Evolutionary conservation across 2,329 filamentous ascomycete species (phyloP).

Genomic region (Aspergillus latus): DNA sequence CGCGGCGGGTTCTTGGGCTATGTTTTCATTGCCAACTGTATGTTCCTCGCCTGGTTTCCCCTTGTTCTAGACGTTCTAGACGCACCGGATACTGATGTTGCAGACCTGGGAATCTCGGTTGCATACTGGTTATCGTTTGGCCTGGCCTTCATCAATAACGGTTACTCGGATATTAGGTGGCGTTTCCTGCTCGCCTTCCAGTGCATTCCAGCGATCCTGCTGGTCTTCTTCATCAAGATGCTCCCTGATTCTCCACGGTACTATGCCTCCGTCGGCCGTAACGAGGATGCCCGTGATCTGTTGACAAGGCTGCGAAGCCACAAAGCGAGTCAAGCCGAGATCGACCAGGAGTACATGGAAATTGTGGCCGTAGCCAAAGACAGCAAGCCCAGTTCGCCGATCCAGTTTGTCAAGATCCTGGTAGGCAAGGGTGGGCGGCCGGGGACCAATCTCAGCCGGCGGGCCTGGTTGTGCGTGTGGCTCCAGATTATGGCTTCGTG

Average conservation of each 20-base stretch:
- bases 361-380: conserved; percentile 36
- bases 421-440: conserved; percentile 33
- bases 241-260: conserved; percentile 36
- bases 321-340: conserved; percentile 24
- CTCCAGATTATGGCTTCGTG: conserved; percentile 49
- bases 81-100: background rate
- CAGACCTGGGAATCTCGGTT: conserved; percentile 49
- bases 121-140: conserved; percentile 41
- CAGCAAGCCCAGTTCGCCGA: conserved; percentile 36
- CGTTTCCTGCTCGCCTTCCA: conserved; percentile 38
- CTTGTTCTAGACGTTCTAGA: no score
- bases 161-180: conserved; percentile 38
- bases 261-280: conserved; percentile 35
- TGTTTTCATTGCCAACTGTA: conserved; percentile 54
- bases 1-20: conserved; percentile 51
- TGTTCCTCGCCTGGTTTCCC: background rate
- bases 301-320: conserved; percentile 41
- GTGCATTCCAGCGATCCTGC: conserved; percentile 32
- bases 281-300: conserved; percentile 50
- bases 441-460: conserved; percentile 37
- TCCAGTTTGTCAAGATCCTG: conserved; percentile 42
- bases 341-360: conserved; percentile 37
- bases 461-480: conserved; percentile 47
- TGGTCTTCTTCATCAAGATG: conserved; percentile 31
- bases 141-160: conserved; percentile 35